These are phyloP conservation scores for Dioszegia hungarica DNA, from an alignment of 768 basidiomycete genomes.

Conservation along the genomic window DNA sequence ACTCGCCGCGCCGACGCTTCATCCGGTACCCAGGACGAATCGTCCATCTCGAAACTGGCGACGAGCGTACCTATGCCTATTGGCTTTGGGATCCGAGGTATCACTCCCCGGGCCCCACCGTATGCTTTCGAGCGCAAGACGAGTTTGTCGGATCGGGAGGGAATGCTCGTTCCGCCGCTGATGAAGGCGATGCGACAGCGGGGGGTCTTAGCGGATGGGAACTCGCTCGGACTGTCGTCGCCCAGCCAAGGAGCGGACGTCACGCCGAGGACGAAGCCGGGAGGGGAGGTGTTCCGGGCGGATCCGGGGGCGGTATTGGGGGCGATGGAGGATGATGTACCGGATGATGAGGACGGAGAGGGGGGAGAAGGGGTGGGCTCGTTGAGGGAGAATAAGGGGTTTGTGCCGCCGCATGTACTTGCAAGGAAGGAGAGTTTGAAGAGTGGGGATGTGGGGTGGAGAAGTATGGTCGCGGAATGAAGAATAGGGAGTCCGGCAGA, in stretches of 20 bases:
- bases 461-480: slow-evolving; percentile 25
- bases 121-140: slow-evolving; percentile 42
- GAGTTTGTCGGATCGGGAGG: slow-evolving; percentile 33
- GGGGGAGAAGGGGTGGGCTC: slow-evolving; percentile 26
- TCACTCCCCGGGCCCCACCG: neutral
- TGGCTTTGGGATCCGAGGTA: slow-evolving; percentile 14
- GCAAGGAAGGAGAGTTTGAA: slow-evolving; percentile 19
- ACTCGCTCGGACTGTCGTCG: slow-evolving; percentile 19
- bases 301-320: slow-evolving; percentile 46
- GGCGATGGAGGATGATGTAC: too few species aligned
- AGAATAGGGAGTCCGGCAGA: neutral
- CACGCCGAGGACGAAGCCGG: too few species aligned
- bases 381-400: slow-evolving; percentile 30
- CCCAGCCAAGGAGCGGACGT: too few species aligned
- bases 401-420: slow-evolving; percentile 44
- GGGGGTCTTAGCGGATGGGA: slow-evolving; percentile 11
- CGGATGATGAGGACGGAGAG: slow-evolving; percentile 27
- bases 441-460: slow-evolving; percentile 31
- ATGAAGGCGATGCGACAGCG: slow-evolving; percentile 36
- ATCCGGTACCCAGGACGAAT: neutral
- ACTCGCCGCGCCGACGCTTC: slow-evolving; percentile 12
- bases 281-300: slow-evolving; percentile 21
- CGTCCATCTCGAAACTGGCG: slow-evolving; percentile 30
- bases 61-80: slow-evolving; percentile 44
- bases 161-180: slow-evolving; percentile 41